Percentiles rank a stretch among this genome's conserved stretches.
Conservation (phyloP, 75 land plant genomes). For the Isoetes taiwanensis region DNA sequence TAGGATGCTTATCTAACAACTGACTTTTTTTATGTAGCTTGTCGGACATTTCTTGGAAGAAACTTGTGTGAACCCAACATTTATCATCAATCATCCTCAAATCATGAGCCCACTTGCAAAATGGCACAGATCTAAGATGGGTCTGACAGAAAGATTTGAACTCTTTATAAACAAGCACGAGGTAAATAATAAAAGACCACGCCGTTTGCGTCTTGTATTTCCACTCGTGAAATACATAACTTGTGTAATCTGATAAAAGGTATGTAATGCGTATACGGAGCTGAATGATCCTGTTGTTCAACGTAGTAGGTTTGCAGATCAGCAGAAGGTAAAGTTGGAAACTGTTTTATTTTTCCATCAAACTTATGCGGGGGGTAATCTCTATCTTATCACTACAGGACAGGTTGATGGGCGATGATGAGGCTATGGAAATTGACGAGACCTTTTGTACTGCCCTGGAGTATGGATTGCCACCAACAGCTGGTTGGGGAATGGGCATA, state of each 20-base stretch:
- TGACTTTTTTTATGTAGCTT: conserved; percentile 31
- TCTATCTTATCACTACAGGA: conserved; percentile 44
- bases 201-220: too few species aligned
- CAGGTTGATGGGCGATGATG: conserved; percentile 85
- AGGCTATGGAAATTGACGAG: conserved; percentile 93
- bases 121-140: conserved; percentile 69
- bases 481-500: conserved; percentile 98
- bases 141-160: conserved; percentile 87
- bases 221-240: too few species aligned
- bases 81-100: conserved; percentile 87
- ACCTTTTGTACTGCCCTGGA: conserved; percentile 81
- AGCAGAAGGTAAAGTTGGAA: conserved; percentile 94
- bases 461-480: conserved; percentile 93
- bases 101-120: conserved; percentile 96
- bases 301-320: conserved; percentile 76
- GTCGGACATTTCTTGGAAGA: conserved; percentile 93
- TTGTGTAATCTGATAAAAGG: too few species aligned
- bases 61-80: conserved; percentile 78
- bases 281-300: conserved; percentile 93
- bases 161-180: conserved; percentile 89
- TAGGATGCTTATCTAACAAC: too few species aligned
- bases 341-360: too few species aligned
- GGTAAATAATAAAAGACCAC: too few species aligned
- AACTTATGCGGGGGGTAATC: too few species aligned
- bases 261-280: conserved; percentile 95